Base-by-base conservation (phyloP, 2,329 filamentous ascomycete species). In the Cladosporium austrohemisphaericum region DNA sequence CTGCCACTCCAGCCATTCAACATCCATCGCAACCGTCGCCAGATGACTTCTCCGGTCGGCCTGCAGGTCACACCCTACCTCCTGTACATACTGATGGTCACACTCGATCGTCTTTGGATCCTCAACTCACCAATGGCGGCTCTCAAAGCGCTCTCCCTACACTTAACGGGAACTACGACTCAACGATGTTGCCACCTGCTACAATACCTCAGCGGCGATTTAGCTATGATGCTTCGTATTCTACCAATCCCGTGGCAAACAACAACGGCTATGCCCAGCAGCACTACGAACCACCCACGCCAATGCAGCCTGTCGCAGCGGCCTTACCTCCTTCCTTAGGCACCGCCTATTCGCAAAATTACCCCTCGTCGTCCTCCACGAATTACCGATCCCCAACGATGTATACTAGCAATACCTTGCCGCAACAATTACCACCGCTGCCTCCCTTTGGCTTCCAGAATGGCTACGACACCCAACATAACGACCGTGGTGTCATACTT, bases 241-340 rank as follows among this genome's bases (percentile, higher is more conserved):
- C 25, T 9, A 37, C 43, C n/a, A 32, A 33, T 11, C 43, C 43
- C 3, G n/a, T 20, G 16, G 19, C 38, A 2, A 37, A 29, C 8
- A 32, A 35, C 29, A 33, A 18, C 14, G 19, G 19, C 14, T 47
- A 37, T 18, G 6, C 33, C 6, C 28, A 44, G n/a, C 38, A 41
- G 16, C 29, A 33, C 13, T 45, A 35, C 8, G 31, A 45, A n/a
- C 45, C 45, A 13, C 26, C 23, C 13, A 55, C 53, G 23, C 48
- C 58, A n/a, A 63, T 65, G 59, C 61, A 62, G 31, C 56, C 59
- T 11, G 57, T 61, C 8, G 55, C 61, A 28, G 16, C 60, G 2
- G 51, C 56, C 3, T 54, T 58, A 8, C 49, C 60, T 14, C 55
- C 55, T 19, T 37, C 50, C 7, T 19, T 51, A 3, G 47, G 38